These are phyloP conservation scores for Chrysochromulina tobinii DNA, from an alignment of 78 protist species.

Conservation along the genomic window DNA sequence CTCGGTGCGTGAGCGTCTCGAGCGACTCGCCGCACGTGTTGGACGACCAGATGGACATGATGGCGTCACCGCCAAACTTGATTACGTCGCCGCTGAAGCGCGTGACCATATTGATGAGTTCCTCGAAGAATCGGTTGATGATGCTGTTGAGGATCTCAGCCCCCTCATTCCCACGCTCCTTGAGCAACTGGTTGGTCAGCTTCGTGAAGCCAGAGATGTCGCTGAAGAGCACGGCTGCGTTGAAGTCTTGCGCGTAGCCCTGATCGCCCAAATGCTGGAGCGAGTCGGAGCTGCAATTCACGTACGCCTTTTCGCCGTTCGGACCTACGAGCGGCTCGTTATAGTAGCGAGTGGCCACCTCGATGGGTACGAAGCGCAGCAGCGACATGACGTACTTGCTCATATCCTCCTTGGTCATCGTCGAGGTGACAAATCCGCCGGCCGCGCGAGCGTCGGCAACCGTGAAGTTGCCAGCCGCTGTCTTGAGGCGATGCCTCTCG, in stretches of 20 bases:
- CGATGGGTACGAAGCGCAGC: too few relatives aligned
- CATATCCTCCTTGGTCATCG: too few relatives aligned
- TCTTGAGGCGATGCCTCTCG: too few relatives aligned
- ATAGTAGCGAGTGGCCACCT: too few relatives aligned
- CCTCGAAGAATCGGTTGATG: background rate
- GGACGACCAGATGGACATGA: background rate
- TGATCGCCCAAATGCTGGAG: too few relatives aligned
- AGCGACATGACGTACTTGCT: too few relatives aligned
- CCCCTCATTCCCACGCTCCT: background rate
- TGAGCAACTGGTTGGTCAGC: background rate
- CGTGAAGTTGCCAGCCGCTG: too few relatives aligned
- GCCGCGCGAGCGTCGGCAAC: too few relatives aligned
- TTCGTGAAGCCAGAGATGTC: constrained; percentile 10
- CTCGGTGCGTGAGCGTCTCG: background rate
- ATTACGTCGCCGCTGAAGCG: background rate
- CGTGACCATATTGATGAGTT: background rate
- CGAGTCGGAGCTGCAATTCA: too few relatives aligned
- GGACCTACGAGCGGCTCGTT: too few relatives aligned
- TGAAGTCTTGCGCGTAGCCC: background rate
- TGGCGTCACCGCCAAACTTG: constrained; percentile 10
- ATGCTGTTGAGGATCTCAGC: background rate
- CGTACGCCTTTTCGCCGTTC: too few relatives aligned
- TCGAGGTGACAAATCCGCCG: too few relatives aligned
- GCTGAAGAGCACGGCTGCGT: constrained; percentile 14
- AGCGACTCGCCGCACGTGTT: background rate